A percentile compares a stretch with the other conserved stretches of the same genome.
Conservation (phyloP, 306 rosid species). For the Sicyos baderoa region DNA sequence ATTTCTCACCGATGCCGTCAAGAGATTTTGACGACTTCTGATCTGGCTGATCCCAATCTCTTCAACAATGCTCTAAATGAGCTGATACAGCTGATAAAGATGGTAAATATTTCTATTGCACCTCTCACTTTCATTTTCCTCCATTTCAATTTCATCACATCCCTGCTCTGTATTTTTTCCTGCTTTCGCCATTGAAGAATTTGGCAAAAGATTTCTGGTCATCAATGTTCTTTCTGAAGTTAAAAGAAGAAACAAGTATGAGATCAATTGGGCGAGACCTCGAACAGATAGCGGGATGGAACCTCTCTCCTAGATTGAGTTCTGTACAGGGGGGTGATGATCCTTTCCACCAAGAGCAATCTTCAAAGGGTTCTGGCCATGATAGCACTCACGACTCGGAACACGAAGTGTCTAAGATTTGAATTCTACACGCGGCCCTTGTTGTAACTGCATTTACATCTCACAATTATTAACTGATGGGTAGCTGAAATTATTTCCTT, state of each 20-base stretch:
- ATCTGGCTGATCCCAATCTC: slow-evolving; percentile 64
- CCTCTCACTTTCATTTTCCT: slow-evolving; percentile 5
- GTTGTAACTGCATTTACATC: not conserved
- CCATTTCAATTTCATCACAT: not conserved
- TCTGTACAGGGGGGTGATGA: slow-evolving; percentile 70
- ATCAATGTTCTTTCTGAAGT: slow-evolving; percentile 69
- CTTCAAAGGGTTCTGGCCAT: slow-evolving; percentile 37
- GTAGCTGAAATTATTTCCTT: slow-evolving; percentile 1
- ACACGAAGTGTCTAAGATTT: slow-evolving; percentile 12
- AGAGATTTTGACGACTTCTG: slow-evolving; percentile 63
- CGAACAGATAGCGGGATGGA: slow-evolving; percentile 63
- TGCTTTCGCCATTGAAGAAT: slow-evolving; percentile 42
- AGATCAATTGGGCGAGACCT: slow-evolving; percentile 47
- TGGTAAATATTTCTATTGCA: slow-evolving; percentile 23
- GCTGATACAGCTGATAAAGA: slow-evolving; percentile 67
- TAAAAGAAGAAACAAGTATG: slow-evolving; percentile 57
- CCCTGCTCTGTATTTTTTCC: not conserved
- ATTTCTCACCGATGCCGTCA: slow-evolving; percentile 82
- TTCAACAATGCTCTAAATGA: slow-evolving; percentile 63
- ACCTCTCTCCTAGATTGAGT: slow-evolving; percentile 78
- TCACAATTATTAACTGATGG: not conserved
- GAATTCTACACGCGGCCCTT: not conserved
- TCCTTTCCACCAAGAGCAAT: slow-evolving; percentile 76
- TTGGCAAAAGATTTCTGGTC: slow-evolving; percentile 85
- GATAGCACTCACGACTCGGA: slow-evolving; percentile 28